Evolutionary conservation across 257 asterid genomes (phyloP).

Genomic region (Orobanche coerulescens): DNA sequence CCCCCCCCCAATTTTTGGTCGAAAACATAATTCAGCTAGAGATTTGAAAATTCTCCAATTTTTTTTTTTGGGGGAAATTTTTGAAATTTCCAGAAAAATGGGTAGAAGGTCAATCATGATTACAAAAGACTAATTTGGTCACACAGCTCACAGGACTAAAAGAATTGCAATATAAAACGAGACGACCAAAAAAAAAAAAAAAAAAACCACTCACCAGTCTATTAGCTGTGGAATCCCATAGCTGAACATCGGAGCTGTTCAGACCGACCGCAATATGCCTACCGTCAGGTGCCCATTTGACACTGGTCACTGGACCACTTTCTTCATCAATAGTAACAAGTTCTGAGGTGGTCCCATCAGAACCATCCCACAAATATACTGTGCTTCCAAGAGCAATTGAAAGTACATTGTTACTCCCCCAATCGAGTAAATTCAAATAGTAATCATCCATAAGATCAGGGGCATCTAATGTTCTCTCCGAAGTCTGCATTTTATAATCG

Average conservation of each 20-base stretch:
- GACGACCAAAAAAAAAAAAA: too few species aligned
- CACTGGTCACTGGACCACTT: constrained; percentile 59
- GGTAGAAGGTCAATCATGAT: too few species aligned
- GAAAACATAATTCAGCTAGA: too few species aligned
- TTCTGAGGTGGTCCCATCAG: constrained; percentile 38
- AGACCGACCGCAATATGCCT: constrained; percentile 46
- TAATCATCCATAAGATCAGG: constrained; percentile 80
- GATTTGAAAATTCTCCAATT: too few species aligned
- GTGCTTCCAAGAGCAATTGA: constrained; percentile 75
- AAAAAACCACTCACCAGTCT: constrained; percentile 27
- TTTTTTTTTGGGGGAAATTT: too few species aligned
- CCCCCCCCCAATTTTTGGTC: too few species aligned
- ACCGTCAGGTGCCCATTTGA: constrained; percentile 53
- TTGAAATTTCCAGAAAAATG: too few species aligned
- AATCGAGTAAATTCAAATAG: constrained; percentile 70
- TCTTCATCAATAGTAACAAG: constrained; percentile 45
- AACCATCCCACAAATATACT: constrained; percentile 54
- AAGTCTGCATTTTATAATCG: constrained; percentile 42
- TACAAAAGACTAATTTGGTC: too few species aligned
- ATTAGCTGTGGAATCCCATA: constrained; percentile 51
- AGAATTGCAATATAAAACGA: too few species aligned
- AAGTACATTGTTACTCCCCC: constrained; percentile 83
- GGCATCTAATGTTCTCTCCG: constrained; percentile 79
- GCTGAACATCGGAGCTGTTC: constrained; percentile 49
- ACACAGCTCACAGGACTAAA: too few species aligned